Conservation (phyloP, 2,329 filamentous ascomycete genomes). For the Aspergillus ochraceoroseus region DNA sequence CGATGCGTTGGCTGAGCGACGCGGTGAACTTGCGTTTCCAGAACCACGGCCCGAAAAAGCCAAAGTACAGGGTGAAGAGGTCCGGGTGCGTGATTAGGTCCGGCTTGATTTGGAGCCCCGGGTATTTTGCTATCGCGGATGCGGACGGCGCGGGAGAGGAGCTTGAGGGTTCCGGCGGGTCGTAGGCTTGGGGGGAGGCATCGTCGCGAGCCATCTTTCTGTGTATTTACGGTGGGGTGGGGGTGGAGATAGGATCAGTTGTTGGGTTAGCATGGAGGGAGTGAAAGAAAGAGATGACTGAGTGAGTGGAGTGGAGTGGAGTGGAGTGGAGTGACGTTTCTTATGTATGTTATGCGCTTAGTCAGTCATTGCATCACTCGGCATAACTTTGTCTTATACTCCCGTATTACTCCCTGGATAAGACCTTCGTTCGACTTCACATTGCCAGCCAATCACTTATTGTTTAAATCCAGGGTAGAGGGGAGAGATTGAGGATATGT, state of each 20-base stretch:
- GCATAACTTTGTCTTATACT: too few relatives aligned
- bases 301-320: too few relatives aligned
- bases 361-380: too few relatives aligned
- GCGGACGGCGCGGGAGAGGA: not conserved
- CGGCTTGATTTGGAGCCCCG: constrained; percentile 19
- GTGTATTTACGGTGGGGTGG: constrained; percentile 24
- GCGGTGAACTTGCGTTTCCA: constrained; percentile 19
- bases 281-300: too few relatives aligned
- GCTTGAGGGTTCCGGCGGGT: not conserved
- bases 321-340: too few relatives aligned
- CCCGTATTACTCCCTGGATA: too few relatives aligned
- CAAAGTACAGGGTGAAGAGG: constrained; percentile 26
- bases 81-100: constrained; percentile 26
- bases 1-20: constrained; percentile 17
- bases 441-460: too few relatives aligned
- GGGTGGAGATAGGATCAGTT: not conserved
- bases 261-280: too few relatives aligned
- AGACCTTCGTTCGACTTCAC: too few relatives aligned
- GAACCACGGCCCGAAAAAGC: constrained; percentile 23
- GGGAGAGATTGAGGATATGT: too few relatives aligned
- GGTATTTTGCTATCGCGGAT: constrained; percentile 9
- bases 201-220: constrained; percentile 31
- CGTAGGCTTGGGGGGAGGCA: constrained; percentile 19
- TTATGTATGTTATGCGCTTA: too few relatives aligned
- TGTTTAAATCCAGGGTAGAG: too few relatives aligned